Evolutionary conservation across 2,329 filamentous ascomycete species (phyloP).

Genomic region (Alternaria metachromatica): DNA sequence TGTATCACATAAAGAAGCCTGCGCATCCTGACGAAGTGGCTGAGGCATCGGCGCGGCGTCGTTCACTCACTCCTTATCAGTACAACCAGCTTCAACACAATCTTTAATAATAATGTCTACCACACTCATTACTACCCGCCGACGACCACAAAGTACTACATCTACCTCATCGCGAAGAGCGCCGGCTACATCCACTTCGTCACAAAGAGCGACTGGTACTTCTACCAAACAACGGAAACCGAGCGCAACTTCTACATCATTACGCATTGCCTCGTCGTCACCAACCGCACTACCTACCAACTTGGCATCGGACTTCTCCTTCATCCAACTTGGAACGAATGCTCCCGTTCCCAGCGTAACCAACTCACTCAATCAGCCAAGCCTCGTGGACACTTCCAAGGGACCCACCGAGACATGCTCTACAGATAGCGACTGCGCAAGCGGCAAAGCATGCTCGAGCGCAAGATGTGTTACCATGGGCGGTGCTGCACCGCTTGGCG

Average conservation of each 20-base stretch:
- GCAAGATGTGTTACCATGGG: slow-evolving; percentile 24
- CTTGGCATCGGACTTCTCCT: slow-evolving; percentile 8
- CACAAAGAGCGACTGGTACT: slow-evolving; percentile 7
- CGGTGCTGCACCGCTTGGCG: slow-evolving; percentile 29
- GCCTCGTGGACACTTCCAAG: background rate
- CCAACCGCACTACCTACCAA: slow-evolving; percentile 7
- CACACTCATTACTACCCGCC: slow-evolving; percentile 14
- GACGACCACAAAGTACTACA: slow-evolving; percentile 8
- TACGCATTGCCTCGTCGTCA: slow-evolving; percentile 3
- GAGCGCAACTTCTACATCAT: background rate
- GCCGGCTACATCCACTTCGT: background rate
- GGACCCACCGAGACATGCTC: slow-evolving; percentile 28
- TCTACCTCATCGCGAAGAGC: slow-evolving; percentile 9
- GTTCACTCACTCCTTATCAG: slow-evolving; percentile 6
- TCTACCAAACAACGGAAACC: slow-evolving; percentile 1
- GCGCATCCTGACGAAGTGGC: slow-evolving; percentile 7
- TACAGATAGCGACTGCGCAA: slow-evolving; percentile 31
- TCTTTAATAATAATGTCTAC: slow-evolving; percentile 40
- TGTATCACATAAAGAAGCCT: slow-evolving; percentile 6
- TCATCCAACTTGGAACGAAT: slow-evolving; percentile 22
- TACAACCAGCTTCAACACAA: background rate
- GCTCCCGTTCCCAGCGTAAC: slow-evolving; percentile 3
- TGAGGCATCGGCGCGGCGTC: slow-evolving; percentile 7
- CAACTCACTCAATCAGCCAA: background rate
- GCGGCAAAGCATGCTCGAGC: slow-evolving; percentile 32